Percentiles rank a stretch among this genome's conserved stretches.
Evolutionary conservation across 345 rosid genomes (phyloP).

Genomic region (Gossypium bickii): DNA sequence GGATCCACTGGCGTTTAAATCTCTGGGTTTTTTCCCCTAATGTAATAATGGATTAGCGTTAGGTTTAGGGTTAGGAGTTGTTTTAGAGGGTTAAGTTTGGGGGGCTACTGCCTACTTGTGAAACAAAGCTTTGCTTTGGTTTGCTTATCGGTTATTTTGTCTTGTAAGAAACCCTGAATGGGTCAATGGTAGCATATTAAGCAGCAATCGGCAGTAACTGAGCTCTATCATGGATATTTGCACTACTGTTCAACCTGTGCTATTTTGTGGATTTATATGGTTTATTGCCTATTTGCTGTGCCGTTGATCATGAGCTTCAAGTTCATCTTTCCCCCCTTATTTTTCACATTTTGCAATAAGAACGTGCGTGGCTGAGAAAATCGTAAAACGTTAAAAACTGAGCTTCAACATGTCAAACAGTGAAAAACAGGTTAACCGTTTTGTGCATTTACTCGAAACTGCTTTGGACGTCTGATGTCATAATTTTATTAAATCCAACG

Average conservation of each 20-base stretch:
- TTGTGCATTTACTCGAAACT: too few species aligned
- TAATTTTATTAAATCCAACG: too few species aligned
- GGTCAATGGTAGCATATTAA: neutral
- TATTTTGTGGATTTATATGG: neutral
- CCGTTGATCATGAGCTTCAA: neutral
- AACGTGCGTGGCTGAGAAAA: neutral
- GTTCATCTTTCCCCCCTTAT: neutral
- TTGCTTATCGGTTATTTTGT: neutral
- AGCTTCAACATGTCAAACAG: too few species aligned
- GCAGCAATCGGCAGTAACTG: neutral
- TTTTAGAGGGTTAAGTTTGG: neutral
- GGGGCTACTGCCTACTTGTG: neutral
- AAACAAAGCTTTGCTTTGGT: neutral
- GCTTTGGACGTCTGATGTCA: too few species aligned
- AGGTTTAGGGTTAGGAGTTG: neutral
- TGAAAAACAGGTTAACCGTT: too few species aligned
- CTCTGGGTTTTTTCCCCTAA: neutral
- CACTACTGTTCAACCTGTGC: neutral
- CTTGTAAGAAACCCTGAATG: neutral
- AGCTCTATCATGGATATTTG: neutral
- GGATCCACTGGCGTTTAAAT: constrained; percentile 72
- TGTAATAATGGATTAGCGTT: neutral
- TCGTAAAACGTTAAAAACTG: neutral
- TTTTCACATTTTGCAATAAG: neutral
- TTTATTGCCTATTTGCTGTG: neutral